Conservation (phyloP, 225 moss, liverwort and hornwort species). For the Physcomitrium patens region DNA sequence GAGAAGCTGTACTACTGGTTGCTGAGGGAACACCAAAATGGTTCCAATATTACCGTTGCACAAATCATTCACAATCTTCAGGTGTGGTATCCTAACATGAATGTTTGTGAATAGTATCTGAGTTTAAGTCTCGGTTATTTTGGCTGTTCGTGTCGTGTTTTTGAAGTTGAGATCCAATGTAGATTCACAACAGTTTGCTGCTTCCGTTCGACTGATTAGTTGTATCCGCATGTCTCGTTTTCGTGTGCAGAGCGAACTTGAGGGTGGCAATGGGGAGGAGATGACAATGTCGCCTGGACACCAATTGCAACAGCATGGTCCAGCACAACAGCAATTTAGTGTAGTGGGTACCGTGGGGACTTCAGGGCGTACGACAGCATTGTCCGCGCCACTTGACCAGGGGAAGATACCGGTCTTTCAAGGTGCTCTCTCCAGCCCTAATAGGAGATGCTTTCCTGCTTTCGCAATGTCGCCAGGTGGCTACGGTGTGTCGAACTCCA, state of each 20-base stretch:
- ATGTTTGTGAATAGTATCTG: background rate
- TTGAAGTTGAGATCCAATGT: background rate
- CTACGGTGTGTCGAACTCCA: constrained; percentile 47
- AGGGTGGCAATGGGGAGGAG: constrained; percentile 54
- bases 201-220: background rate
- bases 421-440: constrained; percentile 72
- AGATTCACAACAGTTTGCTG: background rate
- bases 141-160: background rate
- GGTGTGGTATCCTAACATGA: constrained; percentile 2
- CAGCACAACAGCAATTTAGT: constrained; percentile 33
- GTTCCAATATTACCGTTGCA: constrained; percentile 30
- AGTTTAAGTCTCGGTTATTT: background rate
- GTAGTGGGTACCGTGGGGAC: constrained; percentile 33
- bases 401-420: constrained; percentile 63
- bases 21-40: constrained; percentile 37
- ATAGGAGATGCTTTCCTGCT: constrained; percentile 59
- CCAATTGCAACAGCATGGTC: constrained; percentile 58
- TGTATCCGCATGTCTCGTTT: background rate
- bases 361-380: constrained; percentile 38
- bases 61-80: constrained; percentile 32
- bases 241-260: constrained; percentile 59
- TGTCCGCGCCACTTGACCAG: constrained; percentile 53
- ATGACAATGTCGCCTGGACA: constrained; percentile 73
- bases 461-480: constrained; percentile 51
- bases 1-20: constrained; percentile 38